Percentiles rank a stretch among this genome's conserved stretches.
Evolutionary conservation across 2,329 filamentous ascomycete species (phyloP).

Genomic region (Fusarium torreyae): DNA sequence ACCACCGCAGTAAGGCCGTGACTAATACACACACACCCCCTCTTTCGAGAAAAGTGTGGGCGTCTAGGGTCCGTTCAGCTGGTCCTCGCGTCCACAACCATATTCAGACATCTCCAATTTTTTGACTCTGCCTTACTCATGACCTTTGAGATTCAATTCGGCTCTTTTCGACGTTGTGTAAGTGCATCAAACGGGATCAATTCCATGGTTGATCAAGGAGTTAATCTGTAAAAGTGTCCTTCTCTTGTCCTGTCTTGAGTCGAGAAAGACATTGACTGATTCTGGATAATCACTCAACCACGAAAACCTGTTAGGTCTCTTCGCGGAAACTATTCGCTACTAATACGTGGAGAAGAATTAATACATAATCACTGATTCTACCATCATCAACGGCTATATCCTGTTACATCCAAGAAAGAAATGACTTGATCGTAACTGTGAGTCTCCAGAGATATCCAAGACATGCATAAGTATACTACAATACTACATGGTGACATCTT

Average conservation of each 20-base stretch:
- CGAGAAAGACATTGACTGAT: neutral
- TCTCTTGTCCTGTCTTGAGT: neutral
- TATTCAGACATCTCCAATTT: slow-evolving; percentile 37
- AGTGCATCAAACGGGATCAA: slow-evolving; percentile 9
- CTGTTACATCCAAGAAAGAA: slow-evolving; percentile 13
- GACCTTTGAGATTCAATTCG: slow-evolving; percentile 24
- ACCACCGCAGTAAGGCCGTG: slow-evolving; percentile 52
- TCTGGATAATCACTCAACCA: neutral
- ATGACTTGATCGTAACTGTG: neutral
- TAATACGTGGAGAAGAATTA: slow-evolving; percentile 15
- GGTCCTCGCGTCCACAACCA: slow-evolving; percentile 33
- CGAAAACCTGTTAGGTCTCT: slow-evolving; percentile 2
- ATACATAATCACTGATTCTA: neutral
- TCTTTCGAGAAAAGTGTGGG: neutral
- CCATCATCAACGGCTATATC: slow-evolving; percentile 15
- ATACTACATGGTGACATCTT: slow-evolving; percentile 10
- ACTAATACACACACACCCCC: slow-evolving; percentile 42
- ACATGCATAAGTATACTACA: slow-evolving; percentile 4
- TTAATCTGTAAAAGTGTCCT: too few relatives aligned
- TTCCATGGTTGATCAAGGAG: neutral
- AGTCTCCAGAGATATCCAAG: slow-evolving; percentile 8
- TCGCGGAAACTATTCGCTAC: slow-evolving; percentile 6
- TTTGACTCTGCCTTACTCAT: slow-evolving; percentile 35
- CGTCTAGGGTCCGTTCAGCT: slow-evolving; percentile 35
- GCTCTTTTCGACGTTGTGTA: slow-evolving; percentile 19